Evolutionary conservation across 768 basidiomycete species (phyloP).

Genomic region (Pisolithus albus): DNA sequence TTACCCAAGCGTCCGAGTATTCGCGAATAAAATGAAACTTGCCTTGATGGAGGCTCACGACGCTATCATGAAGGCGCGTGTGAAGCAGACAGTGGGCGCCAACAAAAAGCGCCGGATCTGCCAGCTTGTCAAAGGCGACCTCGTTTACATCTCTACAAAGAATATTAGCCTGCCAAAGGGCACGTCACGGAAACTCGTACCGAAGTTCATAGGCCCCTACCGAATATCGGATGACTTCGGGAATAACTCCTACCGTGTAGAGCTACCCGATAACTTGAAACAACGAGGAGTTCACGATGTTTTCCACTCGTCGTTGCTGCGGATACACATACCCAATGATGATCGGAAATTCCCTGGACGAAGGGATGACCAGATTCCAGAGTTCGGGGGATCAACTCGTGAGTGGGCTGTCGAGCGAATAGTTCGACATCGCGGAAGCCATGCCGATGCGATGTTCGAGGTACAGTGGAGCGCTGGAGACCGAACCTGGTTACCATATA

Average conservation of each 20-base stretch:
- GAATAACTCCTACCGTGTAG: constrained; percentile 16
- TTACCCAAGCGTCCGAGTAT: constrained; percentile 23
- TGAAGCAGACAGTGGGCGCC: constrained; percentile 28
- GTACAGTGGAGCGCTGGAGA: constrained; percentile 31
- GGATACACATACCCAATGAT: constrained; percentile 20
- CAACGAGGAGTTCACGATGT: constrained; percentile 20
- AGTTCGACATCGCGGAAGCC: too few species aligned
- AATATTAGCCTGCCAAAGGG: constrained; percentile 26
- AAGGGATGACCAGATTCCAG: constrained; percentile 8
- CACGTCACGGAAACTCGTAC: constrained; percentile 25
- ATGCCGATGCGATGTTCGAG: constrained; percentile 22
- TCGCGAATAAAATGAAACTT: constrained; percentile 7
- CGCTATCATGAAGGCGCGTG: neutral
- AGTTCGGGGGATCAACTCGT: constrained; percentile 1
- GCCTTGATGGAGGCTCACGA: too few species aligned
- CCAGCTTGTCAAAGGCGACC: constrained; percentile 19
- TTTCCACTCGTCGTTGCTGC: constrained; percentile 29
- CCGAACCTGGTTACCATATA: constrained; percentile 28
- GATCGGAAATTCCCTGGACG: constrained; percentile 21
- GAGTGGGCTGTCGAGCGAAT: too few species aligned
- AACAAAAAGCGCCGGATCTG: constrained; percentile 16
- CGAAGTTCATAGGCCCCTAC: constrained; percentile 32
- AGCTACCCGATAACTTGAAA: constrained; percentile 22
- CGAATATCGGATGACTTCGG: constrained; percentile 9
- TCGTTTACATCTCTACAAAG: constrained; percentile 22